Evolutionary conservation across 106 monocot genomes (phyloP).

Genomic region (Allium sativum): DNA sequence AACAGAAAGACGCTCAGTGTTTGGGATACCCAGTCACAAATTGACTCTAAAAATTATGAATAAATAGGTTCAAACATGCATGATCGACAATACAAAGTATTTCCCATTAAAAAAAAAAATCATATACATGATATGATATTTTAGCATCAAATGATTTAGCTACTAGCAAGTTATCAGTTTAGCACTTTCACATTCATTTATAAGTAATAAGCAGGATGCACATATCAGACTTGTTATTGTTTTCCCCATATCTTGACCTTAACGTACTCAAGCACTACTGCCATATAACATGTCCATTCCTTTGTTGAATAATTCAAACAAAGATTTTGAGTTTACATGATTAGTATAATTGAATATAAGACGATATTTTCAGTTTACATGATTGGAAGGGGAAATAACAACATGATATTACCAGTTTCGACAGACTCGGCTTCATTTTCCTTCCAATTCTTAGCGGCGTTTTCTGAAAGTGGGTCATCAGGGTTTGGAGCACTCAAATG

Average conservation of each 20-base stretch:
- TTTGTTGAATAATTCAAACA: conserved; percentile 38
- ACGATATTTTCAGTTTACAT: background rate
- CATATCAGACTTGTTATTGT: background rate
- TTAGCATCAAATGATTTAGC: background rate
- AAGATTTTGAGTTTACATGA: conserved; percentile 1
- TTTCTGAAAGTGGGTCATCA: conserved; percentile 92
- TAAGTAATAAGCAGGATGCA: background rate
- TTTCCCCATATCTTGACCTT: background rate
- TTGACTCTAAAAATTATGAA: background rate
- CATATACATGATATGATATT: conserved; percentile 7
- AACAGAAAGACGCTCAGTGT: background rate
- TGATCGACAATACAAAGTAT: background rate
- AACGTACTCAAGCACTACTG: conserved; percentile 42
- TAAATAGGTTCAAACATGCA: no score
- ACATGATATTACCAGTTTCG: conserved; percentile 56
- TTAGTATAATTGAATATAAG: background rate
- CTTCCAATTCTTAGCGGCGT: conserved; percentile 96
- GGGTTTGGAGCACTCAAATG: conserved; percentile 96
- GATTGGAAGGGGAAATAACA: background rate
- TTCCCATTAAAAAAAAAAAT: background rate
- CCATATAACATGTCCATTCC: conserved; percentile 95
- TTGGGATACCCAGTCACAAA: background rate
- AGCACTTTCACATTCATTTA: background rate
- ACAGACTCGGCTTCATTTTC: conserved; percentile 88
- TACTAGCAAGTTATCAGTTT: background rate